phyloP scores from a whole-genome alignment of 164 flowering plant genomes.

The Magnolia kwangsiensis region DNA sequence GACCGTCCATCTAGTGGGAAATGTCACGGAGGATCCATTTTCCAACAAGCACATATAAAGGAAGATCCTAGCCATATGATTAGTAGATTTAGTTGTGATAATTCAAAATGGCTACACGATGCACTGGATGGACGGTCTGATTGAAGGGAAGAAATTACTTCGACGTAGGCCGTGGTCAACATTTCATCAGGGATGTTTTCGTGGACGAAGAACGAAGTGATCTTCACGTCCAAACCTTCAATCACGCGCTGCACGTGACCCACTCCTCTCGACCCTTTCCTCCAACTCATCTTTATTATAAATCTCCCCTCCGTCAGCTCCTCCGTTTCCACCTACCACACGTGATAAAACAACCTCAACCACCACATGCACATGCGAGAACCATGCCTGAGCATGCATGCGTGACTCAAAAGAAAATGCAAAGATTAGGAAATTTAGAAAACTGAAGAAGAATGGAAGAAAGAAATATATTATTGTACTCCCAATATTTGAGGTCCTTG shows the following conservation, averaged over 20 bases:
- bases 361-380: background rate
- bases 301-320: constrained; percentile 13
- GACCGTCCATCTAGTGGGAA: too few relatives aligned
- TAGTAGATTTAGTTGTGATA: too few relatives aligned
- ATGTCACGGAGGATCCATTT: too few relatives aligned
- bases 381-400: background rate
- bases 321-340: constrained; percentile 18
- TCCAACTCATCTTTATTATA: constrained; percentile 23
- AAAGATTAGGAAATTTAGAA: background rate
- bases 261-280: constrained; percentile 3
- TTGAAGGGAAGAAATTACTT: constrained; percentile 7
- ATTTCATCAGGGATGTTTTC: constrained; percentile 8
- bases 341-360: background rate
- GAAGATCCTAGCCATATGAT: too few relatives aligned
- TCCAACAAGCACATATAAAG: too few relatives aligned
- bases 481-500: constrained; percentile 4
- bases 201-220: constrained; percentile 10
- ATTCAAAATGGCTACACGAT: too few relatives aligned
- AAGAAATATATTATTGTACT: background rate
- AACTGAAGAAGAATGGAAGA: background rate
- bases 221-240: constrained; percentile 13
- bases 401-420: background rate
- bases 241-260: constrained; percentile 26
- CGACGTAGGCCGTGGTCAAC: constrained; percentile 18
- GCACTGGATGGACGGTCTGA: too few relatives aligned